A percentile compares a stretch with the other conserved stretches of the same genome.
phyloP scores from a whole-genome alignment of 306 rosid genomes.

The Trifolium pratense region DNA sequence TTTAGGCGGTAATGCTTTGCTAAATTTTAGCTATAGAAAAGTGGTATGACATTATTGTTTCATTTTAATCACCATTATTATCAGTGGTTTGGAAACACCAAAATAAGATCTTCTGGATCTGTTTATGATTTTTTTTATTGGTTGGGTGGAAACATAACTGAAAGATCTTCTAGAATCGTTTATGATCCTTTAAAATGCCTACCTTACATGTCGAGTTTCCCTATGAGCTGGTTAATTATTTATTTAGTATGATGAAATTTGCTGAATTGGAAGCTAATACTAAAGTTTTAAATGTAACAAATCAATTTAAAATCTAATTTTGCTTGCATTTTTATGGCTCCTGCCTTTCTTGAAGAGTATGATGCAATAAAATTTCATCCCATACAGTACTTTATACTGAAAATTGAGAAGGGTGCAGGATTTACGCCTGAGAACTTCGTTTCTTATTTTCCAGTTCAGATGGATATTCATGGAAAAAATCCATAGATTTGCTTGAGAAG shows the following conservation, averaged over 20 bases:
- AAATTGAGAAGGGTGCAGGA: neutral
- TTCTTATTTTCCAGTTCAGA: slow-evolving; percentile 70
- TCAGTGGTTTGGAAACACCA: slow-evolving; percentile 8
- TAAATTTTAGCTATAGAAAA: slow-evolving; percentile 16
- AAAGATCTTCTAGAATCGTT: slow-evolving; percentile 15
- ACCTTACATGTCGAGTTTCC: slow-evolving; percentile 34
- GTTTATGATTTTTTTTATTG: slow-evolving; percentile 4
- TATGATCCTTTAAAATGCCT: slow-evolving; percentile 29
- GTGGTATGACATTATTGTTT: slow-evolving; percentile 13
- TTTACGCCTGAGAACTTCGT: slow-evolving; percentile 27
- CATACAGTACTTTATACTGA: slow-evolving; percentile 25
- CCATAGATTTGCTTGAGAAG: slow-evolving; percentile 74
- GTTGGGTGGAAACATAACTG: slow-evolving; percentile 1
- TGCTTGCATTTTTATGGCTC: slow-evolving; percentile 16
- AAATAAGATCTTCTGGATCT: slow-evolving; percentile 29
- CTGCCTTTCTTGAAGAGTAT: slow-evolving; percentile 1
- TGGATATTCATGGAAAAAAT: slow-evolving; percentile 78
- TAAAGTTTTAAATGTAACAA: neutral
- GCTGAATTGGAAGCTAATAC: neutral
- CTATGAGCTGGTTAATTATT: slow-evolving; percentile 25
- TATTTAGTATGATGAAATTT: neutral
- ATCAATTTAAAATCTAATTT: slow-evolving; percentile 23
- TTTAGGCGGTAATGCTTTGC: slow-evolving; percentile 38
- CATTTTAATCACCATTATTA: slow-evolving; percentile 19
- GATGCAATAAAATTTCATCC: slow-evolving; percentile 26